phyloP scores from a whole-genome alignment of 805 yeast genomes.

The Ogataea nakhonphanomensis region DNA sequence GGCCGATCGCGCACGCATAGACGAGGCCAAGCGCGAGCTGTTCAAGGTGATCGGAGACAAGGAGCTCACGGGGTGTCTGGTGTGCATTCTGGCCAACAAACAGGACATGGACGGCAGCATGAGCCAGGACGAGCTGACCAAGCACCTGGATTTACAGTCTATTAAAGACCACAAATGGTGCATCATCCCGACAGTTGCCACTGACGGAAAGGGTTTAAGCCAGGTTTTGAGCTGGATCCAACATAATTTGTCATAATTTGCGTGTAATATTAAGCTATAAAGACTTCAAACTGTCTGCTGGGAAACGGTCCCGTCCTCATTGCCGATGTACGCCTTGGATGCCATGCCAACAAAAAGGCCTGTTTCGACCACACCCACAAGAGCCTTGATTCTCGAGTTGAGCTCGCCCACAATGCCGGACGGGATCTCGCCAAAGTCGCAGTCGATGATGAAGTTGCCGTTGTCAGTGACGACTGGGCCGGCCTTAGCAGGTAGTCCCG shows the following conservation, averaged over 20 bases:
- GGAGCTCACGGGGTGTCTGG: slow-evolving; percentile 74
- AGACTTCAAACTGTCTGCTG: slow-evolving; percentile 35
- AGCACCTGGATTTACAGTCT: slow-evolving; percentile 58
- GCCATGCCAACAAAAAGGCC: slow-evolving; percentile 82
- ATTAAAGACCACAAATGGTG: slow-evolving; percentile 78
- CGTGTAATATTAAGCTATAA: background rate
- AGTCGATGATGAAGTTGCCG: slow-evolving; percentile 89
- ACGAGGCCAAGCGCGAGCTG: slow-evolving; percentile 75
- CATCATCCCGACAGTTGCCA: slow-evolving; percentile 86
- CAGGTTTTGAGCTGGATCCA: slow-evolving; percentile 89
- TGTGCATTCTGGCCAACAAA: slow-evolving; percentile 85
- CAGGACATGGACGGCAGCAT: slow-evolving; percentile 73
- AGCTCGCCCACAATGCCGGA: slow-evolving; percentile 42
- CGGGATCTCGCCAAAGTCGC: slow-evolving; percentile 81
- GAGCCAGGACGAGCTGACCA: slow-evolving; percentile 78
- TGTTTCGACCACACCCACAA: slow-evolving; percentile 95
- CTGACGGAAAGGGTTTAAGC: slow-evolving; percentile 83
- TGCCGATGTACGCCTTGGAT: slow-evolving; percentile 83
- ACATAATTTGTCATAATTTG: slow-evolving; percentile 37
- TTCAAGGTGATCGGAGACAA: slow-evolving; percentile 76
- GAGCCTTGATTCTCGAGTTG: slow-evolving; percentile 61
- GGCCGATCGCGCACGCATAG: slow-evolving; percentile 66
- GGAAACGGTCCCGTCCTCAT: slow-evolving; percentile 57
- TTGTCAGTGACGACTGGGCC: slow-evolving; percentile 97
- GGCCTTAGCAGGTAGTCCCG: slow-evolving; percentile 89